A percentile compares a stretch with the other conserved stretches of the same genome.
Evolutionary conservation across 1,284 basidiomycete species (phyloP).

Genomic region (Ceratobasidium sp.): DNA sequence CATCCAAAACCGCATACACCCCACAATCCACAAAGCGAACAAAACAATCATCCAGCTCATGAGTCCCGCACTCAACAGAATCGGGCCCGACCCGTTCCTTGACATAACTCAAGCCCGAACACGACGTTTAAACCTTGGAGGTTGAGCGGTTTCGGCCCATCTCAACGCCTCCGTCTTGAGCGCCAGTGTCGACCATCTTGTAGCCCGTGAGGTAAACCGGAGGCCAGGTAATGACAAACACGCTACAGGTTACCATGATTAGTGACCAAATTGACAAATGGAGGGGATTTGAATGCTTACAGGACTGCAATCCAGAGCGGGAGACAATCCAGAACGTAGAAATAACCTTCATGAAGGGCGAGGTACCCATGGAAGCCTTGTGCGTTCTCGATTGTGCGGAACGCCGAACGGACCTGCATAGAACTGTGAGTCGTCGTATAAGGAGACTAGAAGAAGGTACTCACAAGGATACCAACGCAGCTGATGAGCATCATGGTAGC

Average conservation of each 20-base stretch:
- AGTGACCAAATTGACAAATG: no score
- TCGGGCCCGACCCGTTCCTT: no score
- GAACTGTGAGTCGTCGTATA: no score
- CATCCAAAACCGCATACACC: no score
- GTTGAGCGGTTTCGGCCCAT: no score
- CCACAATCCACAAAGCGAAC: no score
- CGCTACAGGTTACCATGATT: neutral
- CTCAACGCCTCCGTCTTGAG: no score
- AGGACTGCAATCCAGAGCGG: constrained; percentile 31
- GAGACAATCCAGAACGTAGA: constrained; percentile 40
- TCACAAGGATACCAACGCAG: constrained; percentile 21
- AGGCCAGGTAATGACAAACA: constrained; percentile 12
- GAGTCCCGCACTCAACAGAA: no score
- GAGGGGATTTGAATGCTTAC: constrained; percentile 42
- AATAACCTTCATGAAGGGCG: constrained; percentile 35
- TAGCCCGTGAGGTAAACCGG: constrained; percentile 4
- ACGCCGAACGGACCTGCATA: neutral
- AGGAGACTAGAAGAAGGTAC: neutral
- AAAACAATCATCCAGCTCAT: no score
- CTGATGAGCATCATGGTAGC: constrained; percentile 7
- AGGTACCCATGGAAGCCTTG: constrained; percentile 39
- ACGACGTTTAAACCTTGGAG: no score
- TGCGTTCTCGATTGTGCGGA: constrained; percentile 28
- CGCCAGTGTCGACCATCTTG: neutral
- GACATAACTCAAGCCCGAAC: no score